These are phyloP conservation scores for Chlamydomonas applanata DNA, from an alignment of 139 green algal genomes.

Conservation along the genomic window DNA sequence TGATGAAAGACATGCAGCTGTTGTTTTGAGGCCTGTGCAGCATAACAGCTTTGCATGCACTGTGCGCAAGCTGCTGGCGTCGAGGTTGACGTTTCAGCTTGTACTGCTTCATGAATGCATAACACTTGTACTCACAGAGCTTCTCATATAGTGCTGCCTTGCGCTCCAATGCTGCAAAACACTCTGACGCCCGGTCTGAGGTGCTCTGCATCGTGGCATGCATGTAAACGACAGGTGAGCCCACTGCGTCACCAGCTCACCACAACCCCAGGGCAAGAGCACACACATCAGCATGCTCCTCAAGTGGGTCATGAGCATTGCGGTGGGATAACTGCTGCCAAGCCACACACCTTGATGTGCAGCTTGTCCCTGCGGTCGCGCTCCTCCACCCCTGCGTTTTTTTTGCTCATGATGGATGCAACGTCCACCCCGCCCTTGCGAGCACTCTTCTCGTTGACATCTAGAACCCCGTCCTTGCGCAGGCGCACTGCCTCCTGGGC, in stretches of 20 bases:
- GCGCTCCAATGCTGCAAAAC: slow-evolving; percentile 66
- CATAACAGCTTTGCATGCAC: not conserved
- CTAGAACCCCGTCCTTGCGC: slow-evolving; percentile 35
- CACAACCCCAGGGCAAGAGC: no score
- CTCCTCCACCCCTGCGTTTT: slow-evolving; percentile 69
- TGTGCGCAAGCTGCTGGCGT: no score
- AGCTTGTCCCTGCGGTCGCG: slow-evolving; percentile 57
- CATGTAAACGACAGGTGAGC: no score
- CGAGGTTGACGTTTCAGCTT: no score
- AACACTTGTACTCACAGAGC: slow-evolving; percentile 47
- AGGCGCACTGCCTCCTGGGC: slow-evolving; percentile 58
- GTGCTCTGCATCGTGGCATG: no score
- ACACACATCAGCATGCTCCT: no score
- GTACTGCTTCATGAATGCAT: no score
- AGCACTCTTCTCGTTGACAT: slow-evolving; percentile 4
- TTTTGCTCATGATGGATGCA: slow-evolving; percentile 28
- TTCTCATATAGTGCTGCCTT: slow-evolving; percentile 82
- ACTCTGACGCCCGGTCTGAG: slow-evolving; percentile 27
- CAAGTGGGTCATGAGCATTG: no score
- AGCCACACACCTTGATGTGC: slow-evolving; percentile 58
- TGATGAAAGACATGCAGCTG: no score
- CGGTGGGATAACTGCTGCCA: no score
- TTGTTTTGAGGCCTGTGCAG: not conserved
- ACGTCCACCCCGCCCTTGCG: slow-evolving; percentile 10
- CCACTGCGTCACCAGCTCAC: no score